Base-by-base conservation (phyloP, 1,139 yeast species). In the Lodderomyces jiufengensis region DNA sequence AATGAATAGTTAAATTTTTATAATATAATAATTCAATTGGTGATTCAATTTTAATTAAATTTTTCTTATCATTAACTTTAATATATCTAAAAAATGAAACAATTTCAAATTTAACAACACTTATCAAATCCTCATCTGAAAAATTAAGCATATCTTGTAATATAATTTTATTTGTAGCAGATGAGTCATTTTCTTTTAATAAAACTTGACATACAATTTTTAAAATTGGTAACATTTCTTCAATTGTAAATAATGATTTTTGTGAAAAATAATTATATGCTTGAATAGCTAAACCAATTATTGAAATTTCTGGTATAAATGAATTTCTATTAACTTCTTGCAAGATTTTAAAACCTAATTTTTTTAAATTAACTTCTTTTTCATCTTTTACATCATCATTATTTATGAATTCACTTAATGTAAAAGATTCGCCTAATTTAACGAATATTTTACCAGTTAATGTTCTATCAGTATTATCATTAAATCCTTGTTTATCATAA, bases 11-110 rank as follows among this genome's bases (percentile, higher is more conserved):
- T 38, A 66, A 57, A 42, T 70, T 70, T 50, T 70, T 70, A 48
- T 69, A 70, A 49, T 66, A 70, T 36, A 70, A 57, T 30, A 70
- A 55, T 47, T 70, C 76, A 44, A 69, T 62, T 8, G 72, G 49
- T 36, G 62, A 63, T 26, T 54, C 55, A 24, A 70, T 54, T 15
- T 45, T 50, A 31, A 70, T 52, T 4, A 44, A 42, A 31, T 62
- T 53, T 9, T 54, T 51, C 14, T 49, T 44, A 8, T 55, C 53
- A 40, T 63, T 60, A 27, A 68, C 60, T 31, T 50, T 52, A 29
- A 69, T 58, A 37, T 49, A 59, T 40, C 63, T 51, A 52, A 69
- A 63, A 43, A 68, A 66, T 34, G 54, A 51, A 18, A 58, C 47
- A 24, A 69, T 51, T 41, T 62, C 66, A 24, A 44, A 37, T 36